Evolutionary conservation across 495 filamentous ascomycete genomes (phyloP).

Genomic region (Baudoinia panamericana): DNA sequence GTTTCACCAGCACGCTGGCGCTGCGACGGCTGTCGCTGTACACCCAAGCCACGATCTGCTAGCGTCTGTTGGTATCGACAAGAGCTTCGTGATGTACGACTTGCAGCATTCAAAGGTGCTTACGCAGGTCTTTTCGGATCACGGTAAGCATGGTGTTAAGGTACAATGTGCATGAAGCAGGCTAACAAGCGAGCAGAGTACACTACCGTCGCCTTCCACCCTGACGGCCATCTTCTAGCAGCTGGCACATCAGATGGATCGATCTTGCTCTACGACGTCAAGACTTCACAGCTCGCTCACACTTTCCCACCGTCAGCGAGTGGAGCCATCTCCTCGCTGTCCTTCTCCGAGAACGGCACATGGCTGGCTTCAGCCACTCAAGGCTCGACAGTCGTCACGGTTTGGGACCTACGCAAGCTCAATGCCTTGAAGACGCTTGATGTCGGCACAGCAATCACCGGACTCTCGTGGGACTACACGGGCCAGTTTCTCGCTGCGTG

Average conservation of each 20-base stretch:
- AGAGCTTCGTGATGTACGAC: conserved; percentile 89
- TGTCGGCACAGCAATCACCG: conserved; percentile 58
- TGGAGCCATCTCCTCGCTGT: conserved; percentile 52
- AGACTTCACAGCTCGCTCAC: conserved; percentile 54
- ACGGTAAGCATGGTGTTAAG: conserved; percentile 44
- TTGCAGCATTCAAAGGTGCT: conserved; percentile 49
- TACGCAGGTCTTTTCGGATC: conserved; percentile 66
- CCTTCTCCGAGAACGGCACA: conserved; percentile 95
- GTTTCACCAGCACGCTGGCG: conserved; percentile 68
- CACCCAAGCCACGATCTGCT: conserved; percentile 79
- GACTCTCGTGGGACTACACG: conserved; percentile 81
- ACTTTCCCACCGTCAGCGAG: conserved; percentile 42
- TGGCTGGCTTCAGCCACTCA: conserved; percentile 73
- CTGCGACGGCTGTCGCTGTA: conserved; percentile 59
- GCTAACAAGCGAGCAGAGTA: conserved; percentile 47
- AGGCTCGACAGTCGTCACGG: conserved; percentile 58
- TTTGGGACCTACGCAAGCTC: conserved; percentile 85
- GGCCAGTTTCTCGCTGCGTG: conserved; percentile 81
- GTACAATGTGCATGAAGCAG: not conserved
- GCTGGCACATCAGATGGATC: conserved; percentile 61
- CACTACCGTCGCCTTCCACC: conserved; percentile 74
- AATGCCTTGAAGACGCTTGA: conserved; percentile 67
- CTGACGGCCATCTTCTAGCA: conserved; percentile 87
- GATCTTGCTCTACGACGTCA: conserved; percentile 77
- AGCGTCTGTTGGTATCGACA: conserved; percentile 79